phyloP scores from a whole-genome alignment of 2,329 filamentous ascomycete species.

The Hypoxylon sp. region DNA sequence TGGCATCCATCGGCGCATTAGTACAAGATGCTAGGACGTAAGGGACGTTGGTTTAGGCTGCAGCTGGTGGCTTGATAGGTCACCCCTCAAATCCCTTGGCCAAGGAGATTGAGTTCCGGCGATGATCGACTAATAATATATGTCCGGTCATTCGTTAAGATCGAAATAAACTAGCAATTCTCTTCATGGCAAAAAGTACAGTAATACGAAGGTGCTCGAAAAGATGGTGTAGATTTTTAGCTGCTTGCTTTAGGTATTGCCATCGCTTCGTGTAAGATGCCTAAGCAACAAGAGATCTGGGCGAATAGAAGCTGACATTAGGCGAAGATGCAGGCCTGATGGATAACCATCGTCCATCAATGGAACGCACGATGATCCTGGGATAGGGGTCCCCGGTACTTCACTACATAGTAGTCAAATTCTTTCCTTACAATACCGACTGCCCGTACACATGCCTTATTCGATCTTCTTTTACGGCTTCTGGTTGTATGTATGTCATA shows the following conservation, averaged over 20 bases:
- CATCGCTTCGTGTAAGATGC: neutral
- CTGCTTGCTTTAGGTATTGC: conserved; percentile 7
- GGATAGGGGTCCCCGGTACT: conserved; percentile 17
- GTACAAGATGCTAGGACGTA: conserved; percentile 7
- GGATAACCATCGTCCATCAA: conserved; percentile 27
- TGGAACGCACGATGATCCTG: conserved; percentile 19
- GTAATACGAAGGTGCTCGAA: conserved; percentile 6
- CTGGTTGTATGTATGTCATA: conserved; percentile 8
- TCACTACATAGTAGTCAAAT: conserved; percentile 8
- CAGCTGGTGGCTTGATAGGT: conserved; percentile 29
- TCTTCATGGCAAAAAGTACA: conserved; percentile 19
- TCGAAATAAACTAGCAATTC: conserved; percentile 8
- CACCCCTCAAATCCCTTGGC: conserved; percentile 19
- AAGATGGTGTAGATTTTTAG: conserved; percentile 5
- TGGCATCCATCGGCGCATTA: conserved; percentile 20
- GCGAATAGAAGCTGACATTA: conserved; percentile 27
- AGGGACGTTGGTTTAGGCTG: conserved; percentile 12
- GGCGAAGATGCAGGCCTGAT: conserved; percentile 17
- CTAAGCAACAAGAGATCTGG: neutral
- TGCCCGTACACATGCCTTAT: conserved; percentile 12
- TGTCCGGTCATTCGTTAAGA: conserved; percentile 2
- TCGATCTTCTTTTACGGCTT: conserved; percentile 3
- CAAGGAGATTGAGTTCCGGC: conserved; percentile 15
- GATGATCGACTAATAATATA: conserved; percentile 16
- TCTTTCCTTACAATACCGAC: conserved; percentile 13